Base-by-base conservation (phyloP, 1,139 yeast genomes). In the Scheffersomyces cryptocercus region DNA sequence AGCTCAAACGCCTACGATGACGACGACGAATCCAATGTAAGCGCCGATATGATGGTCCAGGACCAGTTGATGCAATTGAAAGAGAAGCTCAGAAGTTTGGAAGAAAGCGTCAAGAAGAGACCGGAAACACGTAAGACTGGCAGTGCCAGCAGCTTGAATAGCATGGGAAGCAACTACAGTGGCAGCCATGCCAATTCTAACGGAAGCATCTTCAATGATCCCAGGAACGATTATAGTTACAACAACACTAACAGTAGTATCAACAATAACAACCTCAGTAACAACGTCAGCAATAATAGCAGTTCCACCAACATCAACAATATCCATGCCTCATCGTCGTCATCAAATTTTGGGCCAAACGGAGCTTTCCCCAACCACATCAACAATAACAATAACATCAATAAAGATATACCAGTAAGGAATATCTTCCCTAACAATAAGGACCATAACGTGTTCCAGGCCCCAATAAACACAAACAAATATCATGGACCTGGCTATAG, bases 51-150 rank as follows among this genome's bases (percentile, higher is more conserved):
- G 13, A 42, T 41, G 28, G 57, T 58, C 3, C 51, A 52, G 29
- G 55, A 53, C 30, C 61, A 59, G 41, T 45, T 57, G 31, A 39
- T 46, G 13, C 43, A 43, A 15, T 41, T 60, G 16, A 56, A 58
- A 35, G 49, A 55, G 28, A 59, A 58, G 35, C 36, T 51, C n/a
- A 37, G 30, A 13, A 28, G 34, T 5, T 36, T 52, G 36, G 53
- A 49, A 33, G 37, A 45, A 24, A 47, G 52, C n/a, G 54, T 46
- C 13, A 39, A 38, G 12, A 36, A 36, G 20, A 44, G 20, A 11
- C 35, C 24, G 7, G 35, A 15, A 20, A 5, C 26, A 3, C 26
- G 26, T 20, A 20, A 20, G 26, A 20, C 26, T 20, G 26, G 26
- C 26, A 20, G 26, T 20, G 26, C 26, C 26, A 20, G 26, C 26